phyloP scores from a whole-genome alignment of 2,329 filamentous ascomycete species.

The Monosporascus sp. region DNA sequence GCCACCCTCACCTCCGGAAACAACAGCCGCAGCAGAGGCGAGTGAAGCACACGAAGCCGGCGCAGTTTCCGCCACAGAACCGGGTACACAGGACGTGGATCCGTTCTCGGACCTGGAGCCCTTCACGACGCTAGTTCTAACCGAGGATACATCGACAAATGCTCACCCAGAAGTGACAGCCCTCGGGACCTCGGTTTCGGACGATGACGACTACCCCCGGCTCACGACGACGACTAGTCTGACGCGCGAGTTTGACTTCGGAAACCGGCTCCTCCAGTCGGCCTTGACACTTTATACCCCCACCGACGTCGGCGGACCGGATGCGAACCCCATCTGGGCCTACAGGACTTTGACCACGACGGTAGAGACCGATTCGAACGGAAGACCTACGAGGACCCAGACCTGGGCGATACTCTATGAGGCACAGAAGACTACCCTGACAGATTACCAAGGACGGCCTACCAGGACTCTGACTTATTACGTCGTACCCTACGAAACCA shows the following conservation, averaged over 20 bases:
- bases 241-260: background rate
- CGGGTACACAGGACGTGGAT: background rate
- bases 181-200: background rate
- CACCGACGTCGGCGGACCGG: constrained; percentile 1
- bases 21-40: background rate
- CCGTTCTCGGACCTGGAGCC: background rate
- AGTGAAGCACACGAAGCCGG: background rate
- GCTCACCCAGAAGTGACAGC: background rate
- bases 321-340: constrained; percentile 8
- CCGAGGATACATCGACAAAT: background rate
- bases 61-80: background rate
- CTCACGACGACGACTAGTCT: too few species aligned
- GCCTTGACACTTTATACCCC: constrained; percentile 3
- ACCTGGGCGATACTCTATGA: background rate
- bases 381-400: constrained; percentile 12
- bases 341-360: background rate
- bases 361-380: constrained; percentile 7
- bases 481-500: constrained; percentile 2
- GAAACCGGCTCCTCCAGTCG: background rate
- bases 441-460: constrained; percentile 14
- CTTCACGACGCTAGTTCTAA: background rate
- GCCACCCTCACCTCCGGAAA: background rate
- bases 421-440: constrained; percentile 11
- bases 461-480: constrained; percentile 17
- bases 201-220: background rate